Base-by-base conservation (phyloP, 441 rosid genomes). In the Gossypium schwendimanii region DNA sequence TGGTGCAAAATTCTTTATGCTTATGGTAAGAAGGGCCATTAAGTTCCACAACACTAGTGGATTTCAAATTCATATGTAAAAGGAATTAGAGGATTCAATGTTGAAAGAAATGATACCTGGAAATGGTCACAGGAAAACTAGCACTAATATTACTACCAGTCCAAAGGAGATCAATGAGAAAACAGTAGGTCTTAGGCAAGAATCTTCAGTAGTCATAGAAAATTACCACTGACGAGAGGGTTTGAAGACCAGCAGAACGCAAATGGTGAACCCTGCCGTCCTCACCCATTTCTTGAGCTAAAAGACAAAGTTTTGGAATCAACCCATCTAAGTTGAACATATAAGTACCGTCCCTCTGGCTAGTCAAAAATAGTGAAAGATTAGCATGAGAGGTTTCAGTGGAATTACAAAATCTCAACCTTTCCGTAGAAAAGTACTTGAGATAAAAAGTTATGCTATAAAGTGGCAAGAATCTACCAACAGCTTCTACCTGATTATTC, bases 321-420 rank as follows among this genome's bases (percentile, higher is more conserved):
- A 87, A 77, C 41, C 84, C 85, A 76, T 87, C 93, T 80, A 85
- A 79, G 82, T 88, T 88, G 78, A 88, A 87, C 87, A 87, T 81
- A 64, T 85, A 85, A 52, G 93, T 85, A 15, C 87, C 89, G 52
- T 87, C 93, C 73, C 80, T 73, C 93, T 87, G 85, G 14, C 81
- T 74, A 76, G 68, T 54, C 68, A 47, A 71, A 72, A 77, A 64
- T 23, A 58, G 39, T 20, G 47, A 57, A 73, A 69, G 26, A 53
- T 57, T 74, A 77, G 75, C 59, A 14, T 62, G 61, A 47, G 28
- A 47, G 36, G 57, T 55, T 39, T 53, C 28, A 49, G 26, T 60
- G 31, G 23, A 70, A 41, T 26, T 69, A 18, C 11, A 68, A 50
- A 23, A 60, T 33, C 41, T 31, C 28, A 52, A 71, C 45, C 44